These are phyloP conservation scores for Dendrobium nobile DNA, from an alignment of 106 monocot genomes.

Conservation along the genomic window DNA sequence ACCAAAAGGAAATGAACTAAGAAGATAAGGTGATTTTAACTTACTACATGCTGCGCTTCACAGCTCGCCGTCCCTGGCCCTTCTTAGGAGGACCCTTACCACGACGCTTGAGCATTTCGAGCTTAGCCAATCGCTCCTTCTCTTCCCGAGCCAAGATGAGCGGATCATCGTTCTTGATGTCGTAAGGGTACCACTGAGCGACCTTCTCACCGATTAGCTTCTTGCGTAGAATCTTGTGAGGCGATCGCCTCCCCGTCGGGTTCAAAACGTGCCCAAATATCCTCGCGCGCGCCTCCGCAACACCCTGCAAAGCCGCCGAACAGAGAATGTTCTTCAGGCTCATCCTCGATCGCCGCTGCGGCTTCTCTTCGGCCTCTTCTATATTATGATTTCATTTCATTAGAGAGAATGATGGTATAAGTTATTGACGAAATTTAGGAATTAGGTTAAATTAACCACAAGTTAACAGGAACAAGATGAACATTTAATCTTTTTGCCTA, in stretches of 20 bases:
- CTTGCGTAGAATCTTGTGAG: constrained; percentile 82
- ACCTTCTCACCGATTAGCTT: constrained; percentile 82
- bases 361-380: neutral
- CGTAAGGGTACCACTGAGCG: constrained; percentile 83
- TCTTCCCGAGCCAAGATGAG: constrained; percentile 59
- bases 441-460: too few species aligned
- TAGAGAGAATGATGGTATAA: too few species aligned
- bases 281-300: constrained; percentile 73
- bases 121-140: constrained; percentile 72
- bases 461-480: too few species aligned
- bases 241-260: constrained; percentile 62
- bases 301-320: constrained; percentile 38
- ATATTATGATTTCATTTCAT: too few species aligned
- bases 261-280: constrained; percentile 94
- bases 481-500: too few species aligned
- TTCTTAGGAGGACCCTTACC: constrained; percentile 98
- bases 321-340: constrained; percentile 16
- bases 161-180: constrained; percentile 86
- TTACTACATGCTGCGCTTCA: constrained; percentile 77
- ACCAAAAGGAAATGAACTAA: neutral
- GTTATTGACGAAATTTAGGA: too few species aligned
- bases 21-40: neutral
- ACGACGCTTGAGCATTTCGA: constrained; percentile 93
- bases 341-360: constrained; percentile 3
- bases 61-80: constrained; percentile 93